Base-by-base conservation (phyloP, 352 stramenopile species). In the Phytophthora pistaciae region DNA sequence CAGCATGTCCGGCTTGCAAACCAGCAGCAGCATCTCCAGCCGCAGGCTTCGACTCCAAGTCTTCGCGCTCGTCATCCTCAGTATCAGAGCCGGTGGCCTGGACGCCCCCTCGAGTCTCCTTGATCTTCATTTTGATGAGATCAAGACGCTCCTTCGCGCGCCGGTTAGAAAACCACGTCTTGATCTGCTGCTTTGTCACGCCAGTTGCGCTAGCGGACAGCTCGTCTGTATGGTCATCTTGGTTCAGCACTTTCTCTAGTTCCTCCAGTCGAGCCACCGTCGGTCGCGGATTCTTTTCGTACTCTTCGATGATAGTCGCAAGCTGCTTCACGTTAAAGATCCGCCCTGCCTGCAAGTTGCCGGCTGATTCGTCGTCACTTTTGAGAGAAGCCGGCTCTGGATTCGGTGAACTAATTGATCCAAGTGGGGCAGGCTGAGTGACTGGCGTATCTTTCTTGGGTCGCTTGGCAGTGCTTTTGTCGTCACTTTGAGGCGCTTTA, bases 311-410 rank as follows among this genome's bases (percentile, higher is more conserved):
- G 40, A 96, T 91, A 42, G 84, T 92, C 21, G 85, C 85, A 8
- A 96, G 77, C 73, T 96, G 89, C 68, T 95, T 94, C 33, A 95
- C 82, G 59, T 94, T 96, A 46, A 94, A 96, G 60, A 95, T 89
- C 60, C 87, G 87, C 14, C 86, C 88, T 18, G 81, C 66, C 36
- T 91, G 82, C 20, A 78, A 60, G 56, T 76, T 84, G 4, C 58
- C 57, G 10, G 54, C 48, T 14, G 20, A 60, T 2, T 77, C 56
- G 5, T 79, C 76, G 18, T 68, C 63, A 23, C 58, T 77, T 38
- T 75, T 78, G n/a, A 55, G 58, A 9, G 27, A 42, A 20, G 38
- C 42, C 18, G 38, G 31, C 40, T 76, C 70, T 13, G 63, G 61
- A 40, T 46, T 74, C n/a, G 64, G 46, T 65, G 40, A n/a, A 16